Evolutionary conservation across 1,284 basidiomycete species (phyloP).

Genomic region (Apiotrichum gamsii): DNA sequence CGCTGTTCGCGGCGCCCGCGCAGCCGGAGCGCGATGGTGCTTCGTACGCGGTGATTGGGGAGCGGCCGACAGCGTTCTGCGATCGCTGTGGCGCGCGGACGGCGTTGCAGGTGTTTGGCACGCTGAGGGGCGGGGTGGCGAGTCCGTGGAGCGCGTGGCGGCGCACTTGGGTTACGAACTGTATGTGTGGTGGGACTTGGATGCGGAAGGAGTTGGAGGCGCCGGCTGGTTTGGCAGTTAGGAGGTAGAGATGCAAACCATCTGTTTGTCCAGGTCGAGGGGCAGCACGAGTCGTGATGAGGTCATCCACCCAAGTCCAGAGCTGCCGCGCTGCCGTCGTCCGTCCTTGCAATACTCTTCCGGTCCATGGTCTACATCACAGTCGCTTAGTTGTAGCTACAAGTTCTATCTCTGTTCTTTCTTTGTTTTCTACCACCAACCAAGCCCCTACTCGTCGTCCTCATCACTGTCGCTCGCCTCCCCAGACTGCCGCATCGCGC

Average conservation of each 20-base stretch:
- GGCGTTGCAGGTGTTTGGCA: conserved; percentile 2
- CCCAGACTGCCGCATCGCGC: conserved; percentile 15
- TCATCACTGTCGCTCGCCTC: background rate
- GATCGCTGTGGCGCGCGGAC: conserved; percentile 26
- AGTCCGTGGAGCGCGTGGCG: conserved; percentile 17
- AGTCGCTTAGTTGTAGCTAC: too few relatives aligned
- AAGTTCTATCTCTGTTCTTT: too few relatives aligned
- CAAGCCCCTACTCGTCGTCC: too few relatives aligned
- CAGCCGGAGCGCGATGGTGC: conserved; percentile 22
- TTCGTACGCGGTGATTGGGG: conserved; percentile 19
- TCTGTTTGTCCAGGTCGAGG: background rate
- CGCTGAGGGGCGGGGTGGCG: conserved; percentile 8
- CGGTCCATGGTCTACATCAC: too few relatives aligned
- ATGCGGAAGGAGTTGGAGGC: conserved; percentile 13
- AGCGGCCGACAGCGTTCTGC: conserved; percentile 19
- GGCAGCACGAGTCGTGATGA: too few relatives aligned
- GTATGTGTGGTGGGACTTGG: conserved; percentile 39
- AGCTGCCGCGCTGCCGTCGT: too few relatives aligned
- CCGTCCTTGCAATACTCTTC: too few relatives aligned
- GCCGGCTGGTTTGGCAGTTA: too few relatives aligned
- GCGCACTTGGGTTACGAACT: conserved; percentile 15
- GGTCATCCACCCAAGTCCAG: too few relatives aligned
- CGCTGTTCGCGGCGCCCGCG: conserved; percentile 20
- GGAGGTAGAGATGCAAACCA: background rate
- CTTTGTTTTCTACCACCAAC: too few relatives aligned